These are phyloP conservation scores for Cyclotella baltica DNA, from an alignment of 108 stramenopile genomes.

Conservation along the genomic window DNA sequence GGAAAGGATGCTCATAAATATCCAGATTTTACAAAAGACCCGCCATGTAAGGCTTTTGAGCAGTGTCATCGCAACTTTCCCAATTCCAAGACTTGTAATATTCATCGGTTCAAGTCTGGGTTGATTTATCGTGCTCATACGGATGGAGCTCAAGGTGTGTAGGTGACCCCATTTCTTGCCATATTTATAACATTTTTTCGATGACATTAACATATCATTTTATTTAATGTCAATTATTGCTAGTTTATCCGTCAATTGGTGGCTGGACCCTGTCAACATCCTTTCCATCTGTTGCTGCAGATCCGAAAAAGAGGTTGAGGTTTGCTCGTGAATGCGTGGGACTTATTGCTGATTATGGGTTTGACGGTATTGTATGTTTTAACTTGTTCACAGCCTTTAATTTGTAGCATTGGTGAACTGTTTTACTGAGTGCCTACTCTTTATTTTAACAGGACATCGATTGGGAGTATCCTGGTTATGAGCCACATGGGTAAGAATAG, in stretches of 20 bases:
- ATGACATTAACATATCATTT: neutral
- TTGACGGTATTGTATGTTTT: conserved; percentile 35
- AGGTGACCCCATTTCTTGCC: neutral
- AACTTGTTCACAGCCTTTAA: neutral
- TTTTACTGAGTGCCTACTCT: neutral
- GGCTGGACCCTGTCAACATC: conserved; percentile 35
- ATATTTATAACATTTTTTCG: neutral
- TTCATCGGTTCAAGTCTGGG: conserved; percentile 31
- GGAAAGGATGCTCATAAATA: neutral
- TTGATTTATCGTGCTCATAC: conserved; percentile 32
- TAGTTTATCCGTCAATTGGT: conserved; percentile 30
- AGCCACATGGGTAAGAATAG: conserved; percentile 23
- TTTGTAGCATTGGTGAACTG: neutral
- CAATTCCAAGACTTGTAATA: conserved; percentile 35
- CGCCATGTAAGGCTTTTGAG: conserved; percentile 33
- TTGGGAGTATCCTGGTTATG: conserved; percentile 44
- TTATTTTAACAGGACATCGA: conserved; percentile 15
- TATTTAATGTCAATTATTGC: too few relatives aligned
- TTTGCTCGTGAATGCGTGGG: conserved; percentile 42
- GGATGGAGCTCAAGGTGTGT: conserved; percentile 24
- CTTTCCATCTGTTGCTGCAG: conserved; percentile 32
- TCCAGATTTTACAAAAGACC: conserved; percentile 18
- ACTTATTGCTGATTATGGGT: conserved; percentile 42
- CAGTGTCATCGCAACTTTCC: conserved; percentile 52
- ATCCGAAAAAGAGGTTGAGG: conserved; percentile 11